Evolutionary conservation across 2,329 filamentous ascomycete species (phyloP), one percentile per base, ranked within the genome.

Genomic region (Fusarium nygamai): DNA sequence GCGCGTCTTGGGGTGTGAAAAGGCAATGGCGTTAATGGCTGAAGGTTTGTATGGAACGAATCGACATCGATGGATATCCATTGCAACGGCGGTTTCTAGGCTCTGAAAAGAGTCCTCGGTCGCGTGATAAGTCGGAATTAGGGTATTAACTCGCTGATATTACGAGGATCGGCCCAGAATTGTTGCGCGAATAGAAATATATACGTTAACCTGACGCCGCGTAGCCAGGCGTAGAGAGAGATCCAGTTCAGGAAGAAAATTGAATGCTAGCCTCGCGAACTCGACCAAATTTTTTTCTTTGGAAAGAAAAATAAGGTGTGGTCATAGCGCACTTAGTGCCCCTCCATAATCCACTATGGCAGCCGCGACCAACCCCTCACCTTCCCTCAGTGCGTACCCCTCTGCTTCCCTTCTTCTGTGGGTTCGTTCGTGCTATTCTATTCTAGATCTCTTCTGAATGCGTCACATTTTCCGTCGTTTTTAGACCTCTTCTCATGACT

Each of bases 41-140:
- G 94, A 94, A 13, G 94, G 93, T 74, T 95, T 94, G 84, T 94
- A 98, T 46, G 94, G 93, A 77, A 99, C 93, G 85, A 99, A 99
- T 81, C 96, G 94, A 81, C 95, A 97, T 79, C 96, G 94, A 86
- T 99, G 96, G 81, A 99, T 92, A 85, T 98, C 96, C 96, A 98
- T 98, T 67, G 67, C 72, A 71, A 62, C 47, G 59, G 65, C 33
- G 60, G 38, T 29, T 41, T 47, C 66, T 60, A 47, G 59, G 46
- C 29, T 67, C 38, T 67, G 44, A 50, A 57, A 51, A 57, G 60
- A 50, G 34, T 62, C 62, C 51, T 53, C 20, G 58, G 41, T 76
- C 38, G 69, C 43, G 47, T 47, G 51, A 38, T 60, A 33, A 63
- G 46, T 48, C 41, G 17, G 19, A 47, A 51, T 62, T 60, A 54